Base-by-base conservation (phyloP, 495 filamentous ascomycete species). In the Xylaria cubensis region DNA sequence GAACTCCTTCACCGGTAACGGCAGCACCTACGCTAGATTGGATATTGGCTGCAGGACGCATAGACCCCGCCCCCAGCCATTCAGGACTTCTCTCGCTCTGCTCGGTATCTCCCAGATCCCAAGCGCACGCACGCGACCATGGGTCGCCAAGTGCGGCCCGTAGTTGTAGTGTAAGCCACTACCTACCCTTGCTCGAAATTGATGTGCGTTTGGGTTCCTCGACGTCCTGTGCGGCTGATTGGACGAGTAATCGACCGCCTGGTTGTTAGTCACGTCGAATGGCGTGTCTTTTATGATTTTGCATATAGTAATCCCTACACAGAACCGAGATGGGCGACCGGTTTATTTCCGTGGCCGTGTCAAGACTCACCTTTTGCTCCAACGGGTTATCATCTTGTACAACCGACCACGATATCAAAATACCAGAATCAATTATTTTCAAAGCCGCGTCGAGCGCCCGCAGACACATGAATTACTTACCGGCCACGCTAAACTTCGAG, bases 331-430 rank as follows among this genome's bases (percentile, higher is more conserved):
- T 26, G 5, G 4, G 9, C n/a, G 0, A 29, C 65, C 65, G 65
- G n/a, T 42, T 42, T 56, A 67, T 67, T 56, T 56, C 65, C 65
- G 65, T 36, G 34, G 34, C 39, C n/a, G 19, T 29, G 36, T 55
- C 15, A 3, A 44, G 26, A 9, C 26, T 10, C 3, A 34, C 41
- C 9, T 65, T 29, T 7, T 48, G 24, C 41, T 55, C 42, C 34
- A 50, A 41, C 26, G 19, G 2, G 48, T 56, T 56, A 44, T 42
- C 65, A 13, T 67, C 19, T 36, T 41, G n/a, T 56, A n/a, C 36
- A 29, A 19, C 65, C 48, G 19, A n/a, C 50, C 42, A 56, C 39
- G 17, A n/a, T 32, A 46, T 4, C 7, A 12, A 46, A 1, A 24
- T 66, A 48, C 50, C 41, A 24, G 44, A 65, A 2, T 1, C 5